Percentiles rank a stretch among this genome's conserved stretches.
phyloP scores from a whole-genome alignment of 495 filamentous ascomycete genomes.

The Cryomyces minteri region DNA sequence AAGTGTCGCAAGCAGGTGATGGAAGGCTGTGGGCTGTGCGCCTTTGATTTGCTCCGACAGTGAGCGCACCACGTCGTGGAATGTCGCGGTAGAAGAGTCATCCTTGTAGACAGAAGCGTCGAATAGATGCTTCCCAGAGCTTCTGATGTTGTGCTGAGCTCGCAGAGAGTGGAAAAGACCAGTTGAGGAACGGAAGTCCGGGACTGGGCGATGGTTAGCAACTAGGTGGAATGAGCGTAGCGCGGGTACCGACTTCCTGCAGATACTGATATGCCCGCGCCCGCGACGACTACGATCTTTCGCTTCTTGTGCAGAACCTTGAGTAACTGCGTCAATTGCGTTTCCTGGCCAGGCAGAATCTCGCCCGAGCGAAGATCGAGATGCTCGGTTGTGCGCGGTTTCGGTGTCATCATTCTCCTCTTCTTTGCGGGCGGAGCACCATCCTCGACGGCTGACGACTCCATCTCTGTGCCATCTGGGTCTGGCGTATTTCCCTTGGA shows the following conservation, averaged over 20 bases:
- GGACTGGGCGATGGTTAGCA: slow-evolving; percentile 36
- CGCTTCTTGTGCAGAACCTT: slow-evolving; percentile 69
- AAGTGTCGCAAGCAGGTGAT: slow-evolving; percentile 80
- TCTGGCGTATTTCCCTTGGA: slow-evolving; percentile 17
- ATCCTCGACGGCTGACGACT: slow-evolving; percentile 27
- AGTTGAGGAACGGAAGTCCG: slow-evolving; percentile 82
- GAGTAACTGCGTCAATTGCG: slow-evolving; percentile 47
- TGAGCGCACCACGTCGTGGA: slow-evolving; percentile 89
- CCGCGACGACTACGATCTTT: slow-evolving; percentile 93
- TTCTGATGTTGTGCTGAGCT: slow-evolving; percentile 74
- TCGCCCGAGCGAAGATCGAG: slow-evolving; percentile 44
- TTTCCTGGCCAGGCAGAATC: slow-evolving; percentile 27
- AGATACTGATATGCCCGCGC: slow-evolving; percentile 89
- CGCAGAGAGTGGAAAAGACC: slow-evolving; percentile 75
- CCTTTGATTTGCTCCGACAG: slow-evolving; percentile 56
- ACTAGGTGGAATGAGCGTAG: not conserved
- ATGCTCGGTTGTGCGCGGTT: slow-evolving; percentile 53
- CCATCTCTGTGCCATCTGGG: slow-evolving; percentile 13
- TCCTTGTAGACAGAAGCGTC: slow-evolving; percentile 94
- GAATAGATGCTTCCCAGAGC: slow-evolving; percentile 88
- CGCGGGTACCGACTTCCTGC: slow-evolving; percentile 65
- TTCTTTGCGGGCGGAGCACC: slow-evolving; percentile 50
- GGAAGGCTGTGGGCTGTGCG: slow-evolving; percentile 74
- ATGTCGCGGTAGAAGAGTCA: slow-evolving; percentile 66
- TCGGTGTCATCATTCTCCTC: slow-evolving; percentile 29